Evolutionary conservation across 148 eudicot species (phyloP).

Genomic region (Beta vulgaris): DNA sequence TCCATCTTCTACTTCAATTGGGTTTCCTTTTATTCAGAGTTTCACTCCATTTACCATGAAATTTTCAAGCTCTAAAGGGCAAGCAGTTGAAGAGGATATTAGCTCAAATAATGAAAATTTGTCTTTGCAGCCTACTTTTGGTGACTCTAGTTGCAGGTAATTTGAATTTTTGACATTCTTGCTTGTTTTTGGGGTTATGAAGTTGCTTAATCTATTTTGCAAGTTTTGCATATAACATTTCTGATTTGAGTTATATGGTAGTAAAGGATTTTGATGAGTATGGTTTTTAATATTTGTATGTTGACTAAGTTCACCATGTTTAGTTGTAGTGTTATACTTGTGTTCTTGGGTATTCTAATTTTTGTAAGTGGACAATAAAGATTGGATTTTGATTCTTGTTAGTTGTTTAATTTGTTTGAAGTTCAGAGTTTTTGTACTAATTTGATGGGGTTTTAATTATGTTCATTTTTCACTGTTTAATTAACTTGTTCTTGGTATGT

Average conservation of each 20-base stretch:
- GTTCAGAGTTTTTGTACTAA: not conserved
- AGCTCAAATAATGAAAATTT: slow-evolving; percentile 26
- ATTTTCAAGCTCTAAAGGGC: slow-evolving; percentile 30
- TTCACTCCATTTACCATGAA: slow-evolving; percentile 37
- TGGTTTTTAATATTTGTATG: slow-evolving; percentile 9
- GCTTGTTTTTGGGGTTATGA: not conserved
- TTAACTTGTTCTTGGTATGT: not conserved
- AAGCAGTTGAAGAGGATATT: slow-evolving; percentile 23
- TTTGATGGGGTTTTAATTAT: too few relatives aligned
- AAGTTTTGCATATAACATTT: too few relatives aligned
- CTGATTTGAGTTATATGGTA: not conserved
- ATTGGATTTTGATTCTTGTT: not conserved
- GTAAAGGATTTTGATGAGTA: not conserved
- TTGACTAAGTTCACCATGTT: not conserved
- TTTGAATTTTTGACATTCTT: not conserved
- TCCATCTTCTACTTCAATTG: slow-evolving; percentile 35
- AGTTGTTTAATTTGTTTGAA: not conserved
- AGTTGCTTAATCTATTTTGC: not conserved
- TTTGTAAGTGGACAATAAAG: not conserved
- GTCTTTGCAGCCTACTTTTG: slow-evolving; percentile 21
- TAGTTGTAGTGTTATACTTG: not conserved
- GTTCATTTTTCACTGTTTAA: too few relatives aligned
- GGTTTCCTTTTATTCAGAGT: slow-evolving; percentile 35
- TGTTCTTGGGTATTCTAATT: not conserved
- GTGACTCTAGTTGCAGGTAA: slow-evolving; percentile 49